Evolutionary conservation across 164 flowering plant species (phyloP).

Genomic region (Malania oleifera): DNA sequence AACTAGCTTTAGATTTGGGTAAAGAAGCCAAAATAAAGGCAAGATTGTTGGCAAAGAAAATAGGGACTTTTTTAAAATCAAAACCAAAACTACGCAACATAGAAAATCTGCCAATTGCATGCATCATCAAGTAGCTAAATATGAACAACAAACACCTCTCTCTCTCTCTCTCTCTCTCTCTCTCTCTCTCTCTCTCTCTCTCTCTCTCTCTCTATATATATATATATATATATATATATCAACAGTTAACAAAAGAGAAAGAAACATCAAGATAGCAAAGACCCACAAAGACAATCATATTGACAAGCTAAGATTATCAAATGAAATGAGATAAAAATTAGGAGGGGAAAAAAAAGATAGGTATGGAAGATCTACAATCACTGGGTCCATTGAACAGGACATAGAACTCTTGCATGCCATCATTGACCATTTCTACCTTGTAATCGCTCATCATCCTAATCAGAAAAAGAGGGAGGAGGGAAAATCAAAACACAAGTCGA

Average conservation of each 20-base stretch:
- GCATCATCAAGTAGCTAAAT: too few species aligned
- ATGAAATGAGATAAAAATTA: not conserved
- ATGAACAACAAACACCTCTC: too few species aligned
- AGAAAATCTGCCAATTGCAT: too few species aligned
- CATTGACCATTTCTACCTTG: slow-evolving; percentile 92
- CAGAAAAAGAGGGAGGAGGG: slow-evolving; percentile 3
- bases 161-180: too few species aligned
- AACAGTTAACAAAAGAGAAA: not conserved
- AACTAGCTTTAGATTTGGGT: too few species aligned
- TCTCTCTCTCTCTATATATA: too few species aligned
- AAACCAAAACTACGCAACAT: too few species aligned
- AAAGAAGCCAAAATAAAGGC: too few species aligned
- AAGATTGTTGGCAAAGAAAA: too few species aligned
- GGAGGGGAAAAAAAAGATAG: slow-evolving; percentile 9
- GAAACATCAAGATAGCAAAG: slow-evolving; percentile 1
- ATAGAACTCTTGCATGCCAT: slow-evolving; percentile 91
- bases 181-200: too few species aligned
- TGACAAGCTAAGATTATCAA: not conserved
- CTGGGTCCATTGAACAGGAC: slow-evolving; percentile 89
- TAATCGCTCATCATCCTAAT: slow-evolving; percentile 82
- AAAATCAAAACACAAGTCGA: slow-evolving; percentile 5
- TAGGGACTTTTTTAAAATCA: too few species aligned
- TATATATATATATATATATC: not conserved
- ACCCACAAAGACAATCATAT: slow-evolving; percentile 5
- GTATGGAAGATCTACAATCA: slow-evolving; percentile 57